Base-by-base conservation (phyloP, 257 asterid genomes). In the Nicotiana paniculata region DNA sequence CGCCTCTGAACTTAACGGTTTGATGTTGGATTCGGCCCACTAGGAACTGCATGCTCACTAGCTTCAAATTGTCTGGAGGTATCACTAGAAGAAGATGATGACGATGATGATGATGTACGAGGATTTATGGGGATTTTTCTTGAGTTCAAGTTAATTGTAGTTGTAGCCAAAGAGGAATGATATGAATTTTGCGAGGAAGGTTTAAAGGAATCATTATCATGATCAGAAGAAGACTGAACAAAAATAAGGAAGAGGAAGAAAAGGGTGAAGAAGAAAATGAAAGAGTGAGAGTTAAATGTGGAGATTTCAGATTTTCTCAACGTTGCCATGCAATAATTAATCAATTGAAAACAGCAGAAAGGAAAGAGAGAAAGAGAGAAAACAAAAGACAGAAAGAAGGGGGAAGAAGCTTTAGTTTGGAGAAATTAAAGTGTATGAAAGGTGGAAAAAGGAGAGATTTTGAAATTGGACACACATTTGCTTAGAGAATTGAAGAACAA, bases 1-100 rank as follows among this genome's bases (percentile, higher is more conserved):
- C 8, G 8, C 4, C 43, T 5, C 43, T 37, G 8, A 35, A 78
- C 30, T 81, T 81, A 91, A 89, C 90, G 85, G 84, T 93, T 93
- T 35, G 92, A 86, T 80, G 91, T 88, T 68, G 98, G 98, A 87
- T 94, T 94, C 53, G 97, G 95, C 37, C 98, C 98, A 68, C 96
- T 93, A 0, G 98, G 98, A 84, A 93, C 97, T 82, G 90, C 95
- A 81, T 93, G 98, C 77, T 90, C 85, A 69, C 89, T 83, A 8
- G 82, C 93, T 82, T 87, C 90, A 77, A 92, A 93, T 69, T 86
- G 90, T 81, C 87, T 84, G 7, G 81, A 53, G 16, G 84, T 21
- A 7, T 48, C 37, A 16, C 82, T 65, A 17, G 83, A 43, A 9
- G 83, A 69, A 13, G 84, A 10, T 9, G 37, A 8, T 13, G 77